A percentile compares a stretch with the other conserved stretches of the same genome.
phyloP scores from a whole-genome alignment of 176 grass and related monocot species.

The Rhynchospora breviuscula region DNA sequence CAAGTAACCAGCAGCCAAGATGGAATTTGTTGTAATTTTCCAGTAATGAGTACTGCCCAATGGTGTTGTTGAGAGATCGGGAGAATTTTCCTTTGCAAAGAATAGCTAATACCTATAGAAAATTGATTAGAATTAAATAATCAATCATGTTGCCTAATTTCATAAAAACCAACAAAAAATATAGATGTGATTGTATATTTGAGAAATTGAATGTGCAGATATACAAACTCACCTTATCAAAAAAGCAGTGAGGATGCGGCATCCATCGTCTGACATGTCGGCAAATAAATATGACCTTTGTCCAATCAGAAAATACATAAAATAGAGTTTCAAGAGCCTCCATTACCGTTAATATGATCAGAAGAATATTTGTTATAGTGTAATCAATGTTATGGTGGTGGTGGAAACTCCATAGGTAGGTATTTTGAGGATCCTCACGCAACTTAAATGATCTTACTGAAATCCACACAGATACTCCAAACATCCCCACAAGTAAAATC shows the following conservation, averaged over 20 bases:
- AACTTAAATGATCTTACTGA: background rate
- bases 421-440: background rate
- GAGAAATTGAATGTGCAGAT: background rate
- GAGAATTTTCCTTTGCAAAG: background rate
- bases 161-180: background rate
- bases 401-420: background rate
- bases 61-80: background rate
- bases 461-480: slow-evolving; percentile 24
- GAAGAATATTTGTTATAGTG: slow-evolving; percentile 24
- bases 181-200: background rate
- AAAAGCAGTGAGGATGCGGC: background rate
- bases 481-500: slow-evolving; percentile 14
- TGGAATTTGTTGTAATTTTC: background rate
- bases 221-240: background rate
- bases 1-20: background rate
- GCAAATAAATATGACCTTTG: slow-evolving; percentile 6
- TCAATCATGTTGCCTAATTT: background rate
- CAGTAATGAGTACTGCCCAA: slow-evolving; percentile 2
- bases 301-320: slow-evolving; percentile 35
- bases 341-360: slow-evolving; percentile 21
- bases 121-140: background rate
- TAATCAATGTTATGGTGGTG: slow-evolving; percentile 22
- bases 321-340: slow-evolving; percentile 31
- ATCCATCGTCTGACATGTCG: background rate
- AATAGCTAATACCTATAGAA: background rate